These are phyloP conservation scores for Cavenderia fasciculata DNA, from an alignment of 78 protist genomes.

Conservation along the genomic window DNA sequence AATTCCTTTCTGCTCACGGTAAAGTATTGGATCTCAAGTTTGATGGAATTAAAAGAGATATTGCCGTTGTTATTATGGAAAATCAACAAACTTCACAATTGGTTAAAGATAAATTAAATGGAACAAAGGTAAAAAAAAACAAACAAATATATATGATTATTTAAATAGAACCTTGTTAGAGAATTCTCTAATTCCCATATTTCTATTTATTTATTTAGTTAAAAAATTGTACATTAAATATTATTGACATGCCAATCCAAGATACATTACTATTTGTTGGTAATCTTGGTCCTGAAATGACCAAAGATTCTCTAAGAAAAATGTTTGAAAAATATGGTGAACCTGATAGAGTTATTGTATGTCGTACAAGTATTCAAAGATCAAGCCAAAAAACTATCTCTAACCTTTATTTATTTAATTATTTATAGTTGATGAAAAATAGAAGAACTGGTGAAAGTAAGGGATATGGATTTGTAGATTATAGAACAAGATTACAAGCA, in stretches of 20 bases:
- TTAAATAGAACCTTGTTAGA: too few species aligned
- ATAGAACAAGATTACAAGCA: constrained; percentile 66
- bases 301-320: constrained; percentile 23
- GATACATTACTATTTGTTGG: constrained; percentile 57
- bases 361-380: background rate
- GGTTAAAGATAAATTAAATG: constrained; percentile 37
- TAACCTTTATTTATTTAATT: background rate
- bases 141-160: background rate
- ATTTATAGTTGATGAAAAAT: constrained; percentile 31
- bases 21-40: background rate
- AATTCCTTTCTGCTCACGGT: constrained; percentile 6
- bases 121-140: background rate
- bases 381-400: background rate
- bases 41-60: constrained; percentile 60
- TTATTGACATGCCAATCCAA: constrained; percentile 13
- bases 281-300: constrained; percentile 40
- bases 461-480: constrained; percentile 67
- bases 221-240: constrained; percentile 42
- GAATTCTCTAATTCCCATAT: background rate
- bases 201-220: background rate
- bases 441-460: constrained; percentile 50
- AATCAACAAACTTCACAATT: background rate
- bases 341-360: constrained; percentile 53
- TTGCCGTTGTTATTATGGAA: constrained; percentile 44
- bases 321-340: constrained; percentile 76